phyloP scores from a whole-genome alignment of 352 stramenopile species.

The Phytopythium vexans region DNA sequence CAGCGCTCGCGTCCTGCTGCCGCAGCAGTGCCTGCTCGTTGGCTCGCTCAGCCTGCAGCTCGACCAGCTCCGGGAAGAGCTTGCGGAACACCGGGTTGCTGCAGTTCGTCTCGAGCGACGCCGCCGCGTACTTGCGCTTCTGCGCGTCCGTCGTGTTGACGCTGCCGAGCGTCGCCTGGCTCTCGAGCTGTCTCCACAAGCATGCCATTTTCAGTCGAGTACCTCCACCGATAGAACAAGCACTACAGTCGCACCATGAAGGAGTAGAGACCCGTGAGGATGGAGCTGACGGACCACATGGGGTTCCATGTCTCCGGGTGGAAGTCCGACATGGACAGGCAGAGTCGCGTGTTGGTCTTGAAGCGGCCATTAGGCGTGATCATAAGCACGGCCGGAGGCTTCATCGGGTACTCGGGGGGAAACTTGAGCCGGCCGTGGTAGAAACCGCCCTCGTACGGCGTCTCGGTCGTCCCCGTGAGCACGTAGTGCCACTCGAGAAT shows the following conservation, averaged over 20 bases:
- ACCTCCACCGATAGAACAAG: slow-evolving; percentile 2
- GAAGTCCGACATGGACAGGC: slow-evolving; percentile 95
- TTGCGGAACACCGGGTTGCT: slow-evolving; percentile 76
- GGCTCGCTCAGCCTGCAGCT: slow-evolving; percentile 57
- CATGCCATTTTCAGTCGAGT: background rate
- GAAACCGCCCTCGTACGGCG: slow-evolving; percentile 85
- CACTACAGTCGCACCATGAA: slow-evolving; percentile 81
- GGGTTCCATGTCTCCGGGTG: slow-evolving; percentile 96
- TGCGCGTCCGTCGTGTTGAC: slow-evolving; percentile 80
- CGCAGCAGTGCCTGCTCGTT: slow-evolving; percentile 38
- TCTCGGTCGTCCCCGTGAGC: slow-evolving; percentile 67
- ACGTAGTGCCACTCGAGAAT: slow-evolving; percentile 97
- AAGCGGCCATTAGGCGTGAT: slow-evolving; percentile 94
- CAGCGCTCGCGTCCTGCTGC: slow-evolving; percentile 16
- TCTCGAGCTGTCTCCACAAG: slow-evolving; percentile 44
- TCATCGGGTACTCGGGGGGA: slow-evolving; percentile 94
- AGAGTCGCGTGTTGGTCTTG: slow-evolving; percentile 92
- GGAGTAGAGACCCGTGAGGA: slow-evolving; percentile 94
- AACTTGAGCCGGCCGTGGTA: slow-evolving; percentile 94
- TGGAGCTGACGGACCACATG: slow-evolving; percentile 95
- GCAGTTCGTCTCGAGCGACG: slow-evolving; percentile 83
- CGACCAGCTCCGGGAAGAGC: slow-evolving; percentile 88
- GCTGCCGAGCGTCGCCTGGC: slow-evolving; percentile 84
- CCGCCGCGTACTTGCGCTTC: slow-evolving; percentile 81
- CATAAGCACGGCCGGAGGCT: slow-evolving; percentile 95